phyloP scores from a whole-genome alignment of 306 rosid species.

The Malus orientalis region DNA sequence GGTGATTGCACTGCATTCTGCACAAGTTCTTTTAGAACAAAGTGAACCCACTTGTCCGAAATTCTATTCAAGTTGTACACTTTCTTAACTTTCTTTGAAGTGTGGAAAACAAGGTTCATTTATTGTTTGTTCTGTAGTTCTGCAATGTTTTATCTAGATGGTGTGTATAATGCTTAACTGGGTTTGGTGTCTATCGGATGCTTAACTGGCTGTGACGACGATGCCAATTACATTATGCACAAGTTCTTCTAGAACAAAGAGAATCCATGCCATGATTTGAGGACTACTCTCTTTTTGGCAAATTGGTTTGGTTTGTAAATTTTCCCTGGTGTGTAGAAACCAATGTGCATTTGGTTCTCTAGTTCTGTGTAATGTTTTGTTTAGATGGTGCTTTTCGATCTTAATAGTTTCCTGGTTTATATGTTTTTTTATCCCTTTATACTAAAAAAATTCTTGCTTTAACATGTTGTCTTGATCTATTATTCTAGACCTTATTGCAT shows the following conservation, averaged over 20 bases:
- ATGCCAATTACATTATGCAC: background rate
- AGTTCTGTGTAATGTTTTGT: background rate
- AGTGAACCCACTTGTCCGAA: background rate
- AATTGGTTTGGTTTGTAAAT: background rate
- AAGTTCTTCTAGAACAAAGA: background rate
- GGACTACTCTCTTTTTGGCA: background rate
- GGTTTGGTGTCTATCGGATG: background rate
- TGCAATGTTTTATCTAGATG: too few relatives aligned
- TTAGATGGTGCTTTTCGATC: background rate
- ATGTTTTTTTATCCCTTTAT: background rate
- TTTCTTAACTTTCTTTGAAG: too few relatives aligned
- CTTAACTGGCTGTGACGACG: background rate
- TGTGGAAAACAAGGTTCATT: too few relatives aligned
- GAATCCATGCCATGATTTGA: background rate
- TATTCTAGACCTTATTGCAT: background rate
- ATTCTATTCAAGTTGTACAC: too few relatives aligned
- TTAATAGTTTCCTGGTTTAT: background rate
- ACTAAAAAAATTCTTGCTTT: background rate
- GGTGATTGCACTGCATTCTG: too few relatives aligned
- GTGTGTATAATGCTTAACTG: background rate
- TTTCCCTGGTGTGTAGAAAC: background rate
- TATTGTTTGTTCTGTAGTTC: too few relatives aligned
- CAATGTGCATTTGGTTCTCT: background rate
- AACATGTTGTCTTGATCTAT: background rate
- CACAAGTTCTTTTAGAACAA: background rate